Percentiles rank a stretch among this genome's conserved stretches.
These are phyloP conservation scores for Alternaria gaisen DNA, from an alignment of 2,329 filamentous ascomycete genomes.

Conservation along the genomic window DNA sequence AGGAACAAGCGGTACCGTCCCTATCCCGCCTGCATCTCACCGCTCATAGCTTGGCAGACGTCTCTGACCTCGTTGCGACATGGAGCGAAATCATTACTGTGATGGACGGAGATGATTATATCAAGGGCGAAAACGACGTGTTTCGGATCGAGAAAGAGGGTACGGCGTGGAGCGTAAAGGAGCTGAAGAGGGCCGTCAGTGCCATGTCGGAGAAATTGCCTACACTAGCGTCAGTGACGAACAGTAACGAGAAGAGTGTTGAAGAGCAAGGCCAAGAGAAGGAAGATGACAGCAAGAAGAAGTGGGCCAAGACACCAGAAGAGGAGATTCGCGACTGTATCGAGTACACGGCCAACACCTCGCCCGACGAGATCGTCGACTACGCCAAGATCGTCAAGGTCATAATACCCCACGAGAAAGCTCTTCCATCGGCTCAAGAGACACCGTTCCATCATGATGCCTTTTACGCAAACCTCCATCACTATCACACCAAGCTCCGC, in stretches of 20 bases:
- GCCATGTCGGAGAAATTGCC: conserved; percentile 40
- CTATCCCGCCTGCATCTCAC: conserved; percentile 86
- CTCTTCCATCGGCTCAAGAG: conserved; percentile 72
- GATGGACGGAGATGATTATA: conserved; percentile 73
- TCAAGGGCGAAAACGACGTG: conserved; percentile 82
- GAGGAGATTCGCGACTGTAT: conserved; percentile 42
- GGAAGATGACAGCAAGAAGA: conserved; percentile 35
- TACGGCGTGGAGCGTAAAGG: conserved; percentile 52
- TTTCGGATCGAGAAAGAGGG: conserved; percentile 78
- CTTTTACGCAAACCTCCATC: conserved; percentile 75
- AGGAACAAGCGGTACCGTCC: conserved; percentile 74
- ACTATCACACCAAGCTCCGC: conserved; percentile 68
- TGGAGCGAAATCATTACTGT: conserved; percentile 73
- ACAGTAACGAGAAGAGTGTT: conserved; percentile 7
- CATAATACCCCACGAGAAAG: conserved; percentile 75
- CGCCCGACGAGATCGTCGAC: conserved; percentile 71
- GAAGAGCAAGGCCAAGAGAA: background rate
- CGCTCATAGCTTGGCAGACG: conserved; percentile 68
- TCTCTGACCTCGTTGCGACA: conserved; percentile 72
- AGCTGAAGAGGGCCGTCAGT: conserved; percentile 48
- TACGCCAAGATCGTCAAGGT: conserved; percentile 77
- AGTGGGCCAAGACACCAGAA: conserved; percentile 36
- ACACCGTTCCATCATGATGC: conserved; percentile 88
- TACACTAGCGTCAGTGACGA: conserved; percentile 35
- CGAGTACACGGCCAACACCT: conserved; percentile 37